A percentile compares a stretch with the other conserved stretches of the same genome.
Conservation (phyloP, 192 early-diverging fungal genomes). For the Podila epigama region DNA sequence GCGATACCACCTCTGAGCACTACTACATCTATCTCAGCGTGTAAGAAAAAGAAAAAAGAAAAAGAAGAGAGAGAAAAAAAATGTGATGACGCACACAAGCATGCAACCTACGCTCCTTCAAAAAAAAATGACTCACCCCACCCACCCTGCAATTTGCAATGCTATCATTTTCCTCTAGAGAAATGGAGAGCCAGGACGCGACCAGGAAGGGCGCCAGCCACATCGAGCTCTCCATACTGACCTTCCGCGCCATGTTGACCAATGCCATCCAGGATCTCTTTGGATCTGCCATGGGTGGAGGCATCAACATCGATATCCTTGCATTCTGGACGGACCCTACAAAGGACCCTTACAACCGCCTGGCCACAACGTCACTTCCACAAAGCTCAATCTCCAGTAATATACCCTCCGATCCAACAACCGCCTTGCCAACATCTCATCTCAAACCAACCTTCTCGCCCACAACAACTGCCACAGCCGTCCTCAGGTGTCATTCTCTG, state of each 20-base stretch:
- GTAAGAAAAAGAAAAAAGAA: slow-evolving; percentile 7
- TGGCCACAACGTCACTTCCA: background rate
- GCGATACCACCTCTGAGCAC: slow-evolving; percentile 22
- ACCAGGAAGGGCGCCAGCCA: slow-evolving; percentile 2
- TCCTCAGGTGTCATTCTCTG: slow-evolving; percentile 26
- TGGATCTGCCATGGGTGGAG: slow-evolving; percentile 38
- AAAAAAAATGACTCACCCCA: background rate
- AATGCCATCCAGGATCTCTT: slow-evolving; percentile 36
- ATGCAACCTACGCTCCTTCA: no score
- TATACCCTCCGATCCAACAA: slow-evolving; percentile 7
- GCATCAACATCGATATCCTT: slow-evolving; percentile 45
- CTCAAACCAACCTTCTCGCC: slow-evolving; percentile 10
- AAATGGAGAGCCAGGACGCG: slow-evolving; percentile 25
- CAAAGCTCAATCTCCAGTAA: background rate
- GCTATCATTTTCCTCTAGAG: background rate
- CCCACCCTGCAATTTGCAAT: background rate
- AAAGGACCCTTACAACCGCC: slow-evolving; percentile 38
- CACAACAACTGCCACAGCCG: slow-evolving; percentile 27
- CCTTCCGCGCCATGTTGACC: slow-evolving; percentile 39
- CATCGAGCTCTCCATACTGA: slow-evolving; percentile 25
- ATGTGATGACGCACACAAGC: no score
- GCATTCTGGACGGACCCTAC: slow-evolving; percentile 30
- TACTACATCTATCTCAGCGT: slow-evolving; percentile 43
- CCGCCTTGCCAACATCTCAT: background rate
- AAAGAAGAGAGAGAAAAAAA: no score